Percentiles rank a stretch among this genome's conserved stretches.
phyloP scores from a whole-genome alignment of 345 rosid genomes.

The Aquilaria malaccensis region DNA sequence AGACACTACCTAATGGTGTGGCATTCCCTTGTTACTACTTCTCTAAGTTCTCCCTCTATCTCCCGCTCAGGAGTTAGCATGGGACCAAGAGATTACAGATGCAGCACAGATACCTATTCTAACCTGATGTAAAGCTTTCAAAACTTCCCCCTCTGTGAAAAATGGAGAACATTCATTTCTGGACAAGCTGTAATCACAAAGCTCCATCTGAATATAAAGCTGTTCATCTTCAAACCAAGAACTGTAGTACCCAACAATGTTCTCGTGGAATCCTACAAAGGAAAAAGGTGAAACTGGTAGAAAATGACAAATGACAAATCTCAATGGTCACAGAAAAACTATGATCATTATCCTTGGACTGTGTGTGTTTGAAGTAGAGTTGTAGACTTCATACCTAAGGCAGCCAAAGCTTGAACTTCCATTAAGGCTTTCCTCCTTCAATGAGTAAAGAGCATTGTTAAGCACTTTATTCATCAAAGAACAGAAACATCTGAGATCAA shows the following conservation, averaged over 20 bases:
- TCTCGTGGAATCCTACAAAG: conserved; percentile 67
- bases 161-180: conserved; percentile 27
- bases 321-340: neutral
- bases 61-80: too few species aligned
- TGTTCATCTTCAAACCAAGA: conserved; percentile 97
- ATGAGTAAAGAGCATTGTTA: conserved; percentile 7
- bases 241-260: conserved; percentile 71
- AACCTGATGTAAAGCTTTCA: conserved; percentile 72
- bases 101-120: conserved; percentile 5
- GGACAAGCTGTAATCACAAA: conserved; percentile 84
- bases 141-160: conserved; percentile 49
- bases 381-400: conserved; percentile 51
- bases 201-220: conserved; percentile 93
- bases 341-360: neutral
- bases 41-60: too few species aligned
- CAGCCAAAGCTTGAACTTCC: conserved; percentile 99
- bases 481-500: neutral
- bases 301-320: neutral
- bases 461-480: neutral
- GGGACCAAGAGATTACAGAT: neutral
- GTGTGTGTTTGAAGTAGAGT: neutral
- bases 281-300: conserved; percentile 11
- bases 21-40: too few species aligned
- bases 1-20: too few species aligned
- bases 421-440: conserved; percentile 90